phyloP scores from a whole-genome alignment of 768 basidiomycete species.

The Kwoniella pini region DNA sequence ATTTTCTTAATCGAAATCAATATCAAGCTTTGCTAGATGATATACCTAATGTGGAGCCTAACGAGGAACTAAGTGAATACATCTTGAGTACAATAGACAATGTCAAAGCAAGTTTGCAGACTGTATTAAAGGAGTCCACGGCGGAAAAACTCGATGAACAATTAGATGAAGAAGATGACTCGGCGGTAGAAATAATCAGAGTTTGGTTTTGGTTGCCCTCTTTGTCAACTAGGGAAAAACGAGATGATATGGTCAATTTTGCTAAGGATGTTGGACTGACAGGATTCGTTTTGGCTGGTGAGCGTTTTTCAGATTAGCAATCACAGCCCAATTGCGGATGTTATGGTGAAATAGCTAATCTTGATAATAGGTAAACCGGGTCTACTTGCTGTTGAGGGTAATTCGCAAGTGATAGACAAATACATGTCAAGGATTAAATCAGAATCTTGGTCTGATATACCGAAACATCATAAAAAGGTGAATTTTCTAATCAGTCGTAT shows the following conservation, averaged over 20 bases:
- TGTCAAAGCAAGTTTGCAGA: slow-evolving; percentile 1
- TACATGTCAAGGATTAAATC: slow-evolving; percentile 55
- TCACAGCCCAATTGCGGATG: too few species aligned
- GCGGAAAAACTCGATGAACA: background rate
- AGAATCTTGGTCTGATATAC: slow-evolving; percentile 57
- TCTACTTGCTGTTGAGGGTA: slow-evolving; percentile 55
- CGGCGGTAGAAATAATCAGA: slow-evolving; percentile 28
- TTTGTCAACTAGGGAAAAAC: slow-evolving; percentile 53
- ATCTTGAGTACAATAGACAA: slow-evolving; percentile 31
- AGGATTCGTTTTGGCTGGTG: slow-evolving; percentile 63
- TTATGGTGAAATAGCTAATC: background rate
- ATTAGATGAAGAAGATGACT: background rate
- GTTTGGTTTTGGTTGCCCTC: slow-evolving; percentile 57
- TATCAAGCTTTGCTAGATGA: slow-evolving; percentile 16
- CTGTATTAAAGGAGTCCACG: background rate
- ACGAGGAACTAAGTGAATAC: slow-evolving; percentile 24
- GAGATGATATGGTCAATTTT: slow-evolving; percentile 54
- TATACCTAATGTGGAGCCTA: background rate
- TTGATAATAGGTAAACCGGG: slow-evolving; percentile 54
- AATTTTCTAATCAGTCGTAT: too few species aligned
- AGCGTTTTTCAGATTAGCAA: slow-evolving; percentile 40
- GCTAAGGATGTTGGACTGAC: slow-evolving; percentile 51
- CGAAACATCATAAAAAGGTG: slow-evolving; percentile 56
- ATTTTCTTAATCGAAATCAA: slow-evolving; percentile 16
- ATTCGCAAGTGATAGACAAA: slow-evolving; percentile 40